phyloP scores from a whole-genome alignment of 257 asterid species.

The Mitragyna speciosa region DNA sequence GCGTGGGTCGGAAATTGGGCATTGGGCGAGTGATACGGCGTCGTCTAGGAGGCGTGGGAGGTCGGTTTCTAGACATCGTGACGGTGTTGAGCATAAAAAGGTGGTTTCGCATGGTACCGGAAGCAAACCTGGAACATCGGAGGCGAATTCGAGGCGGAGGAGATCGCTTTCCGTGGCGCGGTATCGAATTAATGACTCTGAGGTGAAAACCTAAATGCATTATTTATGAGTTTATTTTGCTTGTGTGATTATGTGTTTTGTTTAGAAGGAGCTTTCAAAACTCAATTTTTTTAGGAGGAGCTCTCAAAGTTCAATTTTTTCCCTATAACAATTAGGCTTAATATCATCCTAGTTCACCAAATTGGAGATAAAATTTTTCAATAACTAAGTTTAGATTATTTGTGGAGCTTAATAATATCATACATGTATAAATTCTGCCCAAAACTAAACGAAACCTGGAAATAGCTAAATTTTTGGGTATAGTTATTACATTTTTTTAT shows the following conservation, averaged over 20 bases:
- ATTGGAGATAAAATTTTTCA: too few species aligned
- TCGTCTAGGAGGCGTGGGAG: conserved; percentile 79
- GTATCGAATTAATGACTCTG: conserved; percentile 46
- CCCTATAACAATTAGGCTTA: too few species aligned
- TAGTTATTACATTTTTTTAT: too few species aligned
- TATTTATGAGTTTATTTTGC: neutral
- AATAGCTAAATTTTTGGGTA: too few species aligned
- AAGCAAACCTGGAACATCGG: conserved; percentile 33
- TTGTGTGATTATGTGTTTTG: neutral
- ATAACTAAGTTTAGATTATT: too few species aligned
- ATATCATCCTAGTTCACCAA: too few species aligned
- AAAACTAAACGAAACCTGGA: too few species aligned
- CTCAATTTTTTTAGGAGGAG: neutral
- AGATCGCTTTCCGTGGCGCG: conserved; percentile 72
- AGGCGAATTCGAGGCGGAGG: conserved; percentile 53
- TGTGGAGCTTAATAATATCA: too few species aligned
- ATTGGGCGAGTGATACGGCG: conserved; percentile 81
- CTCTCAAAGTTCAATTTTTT: too few species aligned
- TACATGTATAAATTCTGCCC: too few species aligned
- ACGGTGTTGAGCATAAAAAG: conserved; percentile 26
- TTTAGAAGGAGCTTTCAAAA: neutral
- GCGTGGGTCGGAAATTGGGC: conserved; percentile 55
- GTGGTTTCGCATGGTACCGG: conserved; percentile 28
- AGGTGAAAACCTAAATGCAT: conserved; percentile 4
- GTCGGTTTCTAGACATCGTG: conserved; percentile 60